phyloP scores from a whole-genome alignment of 768 basidiomycete genomes.

The Russula brevipes region DNA sequence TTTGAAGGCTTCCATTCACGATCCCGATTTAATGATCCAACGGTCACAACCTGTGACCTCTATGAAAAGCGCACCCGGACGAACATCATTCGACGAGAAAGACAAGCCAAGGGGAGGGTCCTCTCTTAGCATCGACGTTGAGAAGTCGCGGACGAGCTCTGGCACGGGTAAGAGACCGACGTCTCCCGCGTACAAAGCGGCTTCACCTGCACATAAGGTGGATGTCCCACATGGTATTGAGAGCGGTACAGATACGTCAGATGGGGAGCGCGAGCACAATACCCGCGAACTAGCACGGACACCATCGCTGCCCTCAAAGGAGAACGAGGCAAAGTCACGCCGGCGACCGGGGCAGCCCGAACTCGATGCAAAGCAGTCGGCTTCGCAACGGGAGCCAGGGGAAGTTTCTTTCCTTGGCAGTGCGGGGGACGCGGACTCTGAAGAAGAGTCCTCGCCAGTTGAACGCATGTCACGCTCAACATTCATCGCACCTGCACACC shows the following conservation, averaged over 20 bases:
- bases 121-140: conserved; percentile 31
- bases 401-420: conserved; percentile 28
- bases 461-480: conserved; percentile 66
- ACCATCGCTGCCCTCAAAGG: conserved; percentile 8
- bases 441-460: conserved; percentile 54
- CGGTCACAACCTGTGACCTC: not conserved
- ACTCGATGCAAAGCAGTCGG: conserved; percentile 27
- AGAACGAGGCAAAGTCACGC: conserved; percentile 5
- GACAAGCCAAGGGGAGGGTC: conserved; percentile 25
- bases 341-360: conserved; percentile 33
- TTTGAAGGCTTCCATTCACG: conserved; percentile 9
- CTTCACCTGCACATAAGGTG: conserved; percentile 56
- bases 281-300: conserved; percentile 23
- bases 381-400: conserved; percentile 8
- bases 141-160: conserved; percentile 22
- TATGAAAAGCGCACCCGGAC: conserved; percentile 23
- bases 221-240: conserved; percentile 72
- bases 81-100: conserved; percentile 29
- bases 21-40: not conserved
- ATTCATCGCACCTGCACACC: conserved; percentile 81
- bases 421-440: conserved; percentile 28
- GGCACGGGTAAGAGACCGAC: conserved; percentile 22
- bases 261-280: conserved; percentile 47
- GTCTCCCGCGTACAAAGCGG: conserved; percentile 36
- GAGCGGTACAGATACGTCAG: conserved; percentile 64